phyloP scores from a whole-genome alignment of 2,329 filamentous ascomycete species.

The Amylocarpus encephaloides region DNA sequence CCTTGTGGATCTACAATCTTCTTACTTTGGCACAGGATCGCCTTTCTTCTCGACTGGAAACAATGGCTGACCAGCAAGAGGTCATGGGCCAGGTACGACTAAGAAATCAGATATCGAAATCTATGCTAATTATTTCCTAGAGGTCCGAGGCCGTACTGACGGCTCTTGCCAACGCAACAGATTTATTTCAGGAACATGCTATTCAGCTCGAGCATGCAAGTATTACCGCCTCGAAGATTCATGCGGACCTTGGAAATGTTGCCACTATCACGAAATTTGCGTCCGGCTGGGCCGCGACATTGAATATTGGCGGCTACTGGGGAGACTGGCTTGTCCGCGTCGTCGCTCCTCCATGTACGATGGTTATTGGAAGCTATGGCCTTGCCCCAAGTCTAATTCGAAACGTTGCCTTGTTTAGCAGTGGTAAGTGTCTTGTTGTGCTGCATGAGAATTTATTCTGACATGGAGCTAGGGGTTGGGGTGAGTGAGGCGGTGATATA shows the following conservation, averaged over 20 bases:
- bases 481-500: conserved; percentile 6
- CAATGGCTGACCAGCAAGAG: conserved; percentile 21
- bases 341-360: conserved; percentile 9
- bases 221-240: conserved; percentile 18
- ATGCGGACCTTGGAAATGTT: conserved; percentile 22
- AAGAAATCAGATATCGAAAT: neutral
- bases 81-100: conserved; percentile 20
- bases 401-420: conserved; percentile 19
- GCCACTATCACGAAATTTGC: conserved; percentile 10
- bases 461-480: neutral
- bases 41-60: conserved; percentile 18
- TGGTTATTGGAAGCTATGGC: conserved; percentile 24
- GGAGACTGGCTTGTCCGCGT: conserved; percentile 19
- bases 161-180: conserved; percentile 23
- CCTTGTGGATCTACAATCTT: neutral
- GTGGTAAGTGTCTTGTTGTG: conserved; percentile 11
- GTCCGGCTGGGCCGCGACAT: conserved; percentile 16
- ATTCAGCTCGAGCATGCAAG: conserved; percentile 23
- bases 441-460: neutral
- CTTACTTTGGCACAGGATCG: conserved; percentile 12
- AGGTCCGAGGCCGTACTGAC: conserved; percentile 16
- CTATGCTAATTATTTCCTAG: conserved; percentile 13
- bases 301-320: conserved; percentile 11
- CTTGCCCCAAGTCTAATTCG: conserved; percentile 19
- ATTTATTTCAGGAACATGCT: conserved; percentile 20